Evolutionary conservation across 148 eudicot species (phyloP), one percentile per base, ranked within the genome.

Genomic region (Camellia japonica): DNA sequence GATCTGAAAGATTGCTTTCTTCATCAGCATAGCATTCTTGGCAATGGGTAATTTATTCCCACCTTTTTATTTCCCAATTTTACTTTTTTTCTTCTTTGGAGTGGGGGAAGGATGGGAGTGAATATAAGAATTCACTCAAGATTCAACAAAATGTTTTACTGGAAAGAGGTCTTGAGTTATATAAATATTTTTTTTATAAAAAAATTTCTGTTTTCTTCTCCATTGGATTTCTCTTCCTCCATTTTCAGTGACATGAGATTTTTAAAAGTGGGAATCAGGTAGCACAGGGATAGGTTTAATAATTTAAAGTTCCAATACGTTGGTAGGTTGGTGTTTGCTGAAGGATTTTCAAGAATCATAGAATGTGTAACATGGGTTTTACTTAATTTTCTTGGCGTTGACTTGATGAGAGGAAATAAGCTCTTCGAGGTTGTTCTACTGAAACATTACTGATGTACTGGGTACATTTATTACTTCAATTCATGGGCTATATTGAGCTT

Each of bases 201-300:
- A 68, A 68, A 66, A 77, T 80, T 59, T 59, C 23, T 60, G 20
- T 75, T 69, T 78, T 84, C 83, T 87, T 77, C 81, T 83, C 84
- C 81, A 61, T 85, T 82, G 72, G 54, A 79, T 76, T 80, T 80
- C 68, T 84, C 84, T 75, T 86, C 75, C 80, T 78, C 82, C 69
- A 42, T 44, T 58, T 74, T 61, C 47, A 67, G 84, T 80, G 64
- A 78, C 83, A 63, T 64, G 75, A 82, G 70, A 75, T 56, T 73
- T 49, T 70, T 54, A 52, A 80, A 67, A 69, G 83, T 73, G 38
- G 82, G 77, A 14, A 18, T 80, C 60, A 66, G 83, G 71, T 82
- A 77, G 80, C 77, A 86, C 81, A 81, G 87, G 67, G 75, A 80
- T 30, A 87, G 76, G 55, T 86, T 83, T 83, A 86, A 83, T 87